Conservation (phyloP, 768 basidiomycete species). For the Boletus bicolor region DNA sequence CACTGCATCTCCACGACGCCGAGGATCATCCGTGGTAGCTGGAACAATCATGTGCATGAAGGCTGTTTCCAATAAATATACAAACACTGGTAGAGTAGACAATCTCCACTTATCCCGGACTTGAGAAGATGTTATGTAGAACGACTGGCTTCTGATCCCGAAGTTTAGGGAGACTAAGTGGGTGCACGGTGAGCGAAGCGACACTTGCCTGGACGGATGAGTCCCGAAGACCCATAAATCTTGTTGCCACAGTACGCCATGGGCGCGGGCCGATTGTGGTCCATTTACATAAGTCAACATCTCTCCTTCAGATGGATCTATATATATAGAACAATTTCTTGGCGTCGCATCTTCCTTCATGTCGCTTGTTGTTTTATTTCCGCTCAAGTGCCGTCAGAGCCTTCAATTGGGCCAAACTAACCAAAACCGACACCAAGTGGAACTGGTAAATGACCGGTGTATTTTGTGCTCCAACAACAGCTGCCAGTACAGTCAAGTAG, state of each 20-base stretch:
- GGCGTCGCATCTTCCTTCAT: background rate
- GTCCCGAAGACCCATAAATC: background rate
- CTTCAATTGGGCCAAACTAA: background rate
- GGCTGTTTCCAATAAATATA: no score
- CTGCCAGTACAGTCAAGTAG: background rate
- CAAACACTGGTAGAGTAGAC: background rate
- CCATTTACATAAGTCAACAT: background rate
- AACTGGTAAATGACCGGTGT: background rate
- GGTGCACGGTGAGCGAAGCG: background rate
- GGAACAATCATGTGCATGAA: no score
- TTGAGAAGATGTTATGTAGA: background rate
- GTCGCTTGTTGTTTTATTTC: conserved; percentile 17
- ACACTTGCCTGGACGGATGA: background rate
- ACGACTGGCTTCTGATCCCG: no score
- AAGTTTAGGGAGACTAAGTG: no score
- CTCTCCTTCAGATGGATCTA: conserved; percentile 1
- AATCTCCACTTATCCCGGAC: no score
- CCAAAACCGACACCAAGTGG: background rate
- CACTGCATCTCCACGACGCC: background rate
- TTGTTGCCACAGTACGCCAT: conserved; percentile 5
- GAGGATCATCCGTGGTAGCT: no score
- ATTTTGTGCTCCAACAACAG: background rate
- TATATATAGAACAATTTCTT: background rate
- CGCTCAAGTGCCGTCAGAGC: conserved; percentile 25
- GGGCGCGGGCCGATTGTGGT: background rate